A percentile compares a stretch with the other conserved stretches of the same genome.
Conservation (phyloP, 2,329 filamentous ascomycete genomes). For the Alternaria sp. region DNA sequence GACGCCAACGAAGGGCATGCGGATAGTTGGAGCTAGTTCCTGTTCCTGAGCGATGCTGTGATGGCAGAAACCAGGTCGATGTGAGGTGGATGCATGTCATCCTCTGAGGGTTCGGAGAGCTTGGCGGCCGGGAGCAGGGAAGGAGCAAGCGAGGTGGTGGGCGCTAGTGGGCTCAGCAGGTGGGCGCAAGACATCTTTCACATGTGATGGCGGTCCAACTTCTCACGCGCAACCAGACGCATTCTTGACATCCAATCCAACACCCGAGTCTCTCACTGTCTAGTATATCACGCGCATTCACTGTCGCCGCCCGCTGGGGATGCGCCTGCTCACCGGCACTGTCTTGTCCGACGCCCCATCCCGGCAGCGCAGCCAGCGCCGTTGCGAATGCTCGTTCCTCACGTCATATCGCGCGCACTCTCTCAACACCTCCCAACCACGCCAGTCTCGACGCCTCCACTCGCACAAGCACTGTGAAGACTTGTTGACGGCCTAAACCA, state of each 20-base stretch:
- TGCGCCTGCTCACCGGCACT: slow-evolving; percentile 20
- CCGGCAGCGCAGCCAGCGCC: slow-evolving; percentile 1
- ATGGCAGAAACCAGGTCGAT: not conserved
- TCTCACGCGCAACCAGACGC: slow-evolving; percentile 5
- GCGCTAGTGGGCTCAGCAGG: slow-evolving; percentile 6
- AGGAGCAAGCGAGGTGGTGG: slow-evolving; percentile 6
- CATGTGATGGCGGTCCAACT: slow-evolving; percentile 7
- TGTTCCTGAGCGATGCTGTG: not conserved
- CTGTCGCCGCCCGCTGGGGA: slow-evolving; percentile 15
- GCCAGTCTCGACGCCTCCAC: not conserved
- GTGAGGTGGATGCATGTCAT: not conserved
- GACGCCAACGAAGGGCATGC: not conserved
- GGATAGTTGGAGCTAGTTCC: not conserved
- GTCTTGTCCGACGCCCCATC: slow-evolving; percentile 3
- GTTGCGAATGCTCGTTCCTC: slow-evolving; percentile 11
- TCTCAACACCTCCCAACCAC: slow-evolving; percentile 19
- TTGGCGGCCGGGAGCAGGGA: slow-evolving; percentile 1
- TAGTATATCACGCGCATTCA: not conserved
- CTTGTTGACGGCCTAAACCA: not conserved
- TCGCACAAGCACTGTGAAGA: not conserved
- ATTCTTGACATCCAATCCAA: not conserved
- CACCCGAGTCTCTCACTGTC: not conserved
- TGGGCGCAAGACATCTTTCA: not conserved
- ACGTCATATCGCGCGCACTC: slow-evolving; percentile 21
- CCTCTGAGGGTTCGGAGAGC: not conserved